Evolutionary conservation across 768 basidiomycete species (phyloP).

Genomic region (Boletus pseudopeckii): DNA sequence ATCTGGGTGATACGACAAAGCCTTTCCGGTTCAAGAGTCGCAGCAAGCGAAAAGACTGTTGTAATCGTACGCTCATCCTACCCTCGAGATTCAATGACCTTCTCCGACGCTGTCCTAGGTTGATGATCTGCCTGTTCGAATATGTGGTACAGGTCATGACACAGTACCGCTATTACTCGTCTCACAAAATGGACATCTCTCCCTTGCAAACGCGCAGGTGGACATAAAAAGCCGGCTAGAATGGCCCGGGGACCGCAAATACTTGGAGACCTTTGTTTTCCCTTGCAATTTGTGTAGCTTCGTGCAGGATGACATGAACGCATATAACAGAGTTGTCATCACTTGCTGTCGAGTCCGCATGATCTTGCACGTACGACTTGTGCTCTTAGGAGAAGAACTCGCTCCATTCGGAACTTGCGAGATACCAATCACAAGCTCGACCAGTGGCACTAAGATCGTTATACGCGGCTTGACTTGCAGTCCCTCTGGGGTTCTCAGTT

Average conservation of each 20-base stretch:
- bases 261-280: slow-evolving; percentile 33
- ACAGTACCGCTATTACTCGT: slow-evolving; percentile 31
- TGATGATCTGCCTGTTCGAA: slow-evolving; percentile 39
- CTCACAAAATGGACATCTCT: slow-evolving; percentile 32
- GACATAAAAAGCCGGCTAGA: slow-evolving; percentile 22
- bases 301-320: slow-evolving; percentile 14
- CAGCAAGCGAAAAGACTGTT: slow-evolving; percentile 39
- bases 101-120: slow-evolving; percentile 34
- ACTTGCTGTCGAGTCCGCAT: slow-evolving; percentile 20
- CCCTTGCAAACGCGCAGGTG: slow-evolving; percentile 30
- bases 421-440: slow-evolving; percentile 15
- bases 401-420: slow-evolving; percentile 18
- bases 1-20: slow-evolving; percentile 64
- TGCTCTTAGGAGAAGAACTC: slow-evolving; percentile 19
- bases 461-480: slow-evolving; percentile 33
- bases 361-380: slow-evolving; percentile 22
- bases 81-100: slow-evolving; percentile 5
- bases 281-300: slow-evolving; percentile 28
- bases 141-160: slow-evolving; percentile 33
- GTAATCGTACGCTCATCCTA: slow-evolving; percentile 40
- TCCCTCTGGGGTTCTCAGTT: slow-evolving; percentile 44
- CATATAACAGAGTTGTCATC: slow-evolving; percentile 12
- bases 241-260: slow-evolving; percentile 25
- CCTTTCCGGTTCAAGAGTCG: slow-evolving; percentile 33
- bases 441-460: background rate